phyloP scores from a whole-genome alignment of 1,284 basidiomycete species.

The Waitea zeae region DNA sequence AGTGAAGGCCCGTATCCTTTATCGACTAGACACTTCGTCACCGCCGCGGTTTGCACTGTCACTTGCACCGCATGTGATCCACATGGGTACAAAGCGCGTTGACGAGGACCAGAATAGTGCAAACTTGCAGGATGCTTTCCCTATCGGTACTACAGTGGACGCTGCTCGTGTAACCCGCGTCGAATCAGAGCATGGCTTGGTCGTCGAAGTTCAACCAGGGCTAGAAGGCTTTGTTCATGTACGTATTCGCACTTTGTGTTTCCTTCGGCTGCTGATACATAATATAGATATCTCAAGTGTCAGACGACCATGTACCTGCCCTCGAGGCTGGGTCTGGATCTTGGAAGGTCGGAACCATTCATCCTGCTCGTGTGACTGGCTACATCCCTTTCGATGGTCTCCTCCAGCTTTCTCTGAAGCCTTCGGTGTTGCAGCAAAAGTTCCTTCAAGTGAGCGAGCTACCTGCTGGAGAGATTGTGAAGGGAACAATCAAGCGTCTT shows the following conservation, averaged over 20 bases:
- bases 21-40: constrained; percentile 51
- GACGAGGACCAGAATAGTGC: constrained; percentile 13
- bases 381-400: constrained; percentile 81
- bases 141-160: constrained; percentile 59
- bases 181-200: constrained; percentile 69
- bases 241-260: constrained; percentile 13
- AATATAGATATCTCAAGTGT: constrained; percentile 77
- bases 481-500: constrained; percentile 73
- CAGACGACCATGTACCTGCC: constrained; percentile 78
- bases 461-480: constrained; percentile 68
- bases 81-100: constrained; percentile 25
- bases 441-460: constrained; percentile 83
- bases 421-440: constrained; percentile 71
- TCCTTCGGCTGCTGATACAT: background rate
- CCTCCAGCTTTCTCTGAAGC: constrained; percentile 73
- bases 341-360: constrained; percentile 67
- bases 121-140: constrained; percentile 38
- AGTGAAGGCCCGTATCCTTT: constrained; percentile 78
- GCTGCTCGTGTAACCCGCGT: constrained; percentile 56
- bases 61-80: constrained; percentile 56
- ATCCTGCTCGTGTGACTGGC: constrained; percentile 82
- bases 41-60: constrained; percentile 75
- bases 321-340: constrained; percentile 55
- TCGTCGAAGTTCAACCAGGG: constrained; percentile 46
- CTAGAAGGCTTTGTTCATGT: constrained; percentile 80